phyloP scores from a whole-genome alignment of 1,139 yeast genomes.

The Yamadazyma trypodendri region DNA sequence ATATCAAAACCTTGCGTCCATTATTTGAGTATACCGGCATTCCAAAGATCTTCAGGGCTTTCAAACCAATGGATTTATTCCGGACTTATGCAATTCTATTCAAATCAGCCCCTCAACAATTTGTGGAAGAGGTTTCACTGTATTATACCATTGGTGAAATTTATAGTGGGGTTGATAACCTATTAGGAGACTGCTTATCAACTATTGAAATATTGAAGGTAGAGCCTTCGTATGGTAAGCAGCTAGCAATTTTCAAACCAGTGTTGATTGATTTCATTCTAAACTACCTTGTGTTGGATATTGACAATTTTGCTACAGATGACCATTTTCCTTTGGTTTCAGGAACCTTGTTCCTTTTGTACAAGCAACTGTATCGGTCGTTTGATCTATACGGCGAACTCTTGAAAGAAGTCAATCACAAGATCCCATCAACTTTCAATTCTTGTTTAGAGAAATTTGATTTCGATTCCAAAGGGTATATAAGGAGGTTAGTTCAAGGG shows the following conservation, averaged over 20 bases:
- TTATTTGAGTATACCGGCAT: slow-evolving; percentile 8
- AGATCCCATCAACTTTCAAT: slow-evolving; percentile 4
- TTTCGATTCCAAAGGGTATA: slow-evolving; percentile 1
- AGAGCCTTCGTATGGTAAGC: slow-evolving; percentile 35
- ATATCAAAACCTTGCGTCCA: slow-evolving; percentile 6
- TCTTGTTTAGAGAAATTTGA: slow-evolving; percentile 3
- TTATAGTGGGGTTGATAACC: slow-evolving; percentile 26
- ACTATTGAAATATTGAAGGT: slow-evolving; percentile 31
- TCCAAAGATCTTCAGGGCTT: slow-evolving; percentile 15
- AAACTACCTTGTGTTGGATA: slow-evolving; percentile 21
- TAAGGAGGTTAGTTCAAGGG: neutral
- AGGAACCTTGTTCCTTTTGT: slow-evolving; percentile 31
- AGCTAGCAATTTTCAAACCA: slow-evolving; percentile 33
- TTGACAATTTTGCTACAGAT: slow-evolving; percentile 19
- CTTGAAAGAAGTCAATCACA: slow-evolving; percentile 1
- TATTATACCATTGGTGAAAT: slow-evolving; percentile 27
- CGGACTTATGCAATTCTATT: slow-evolving; percentile 32
- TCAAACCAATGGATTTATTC: slow-evolving; percentile 34
- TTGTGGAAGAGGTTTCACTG: slow-evolving; percentile 23
- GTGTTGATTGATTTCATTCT: slow-evolving; percentile 29
- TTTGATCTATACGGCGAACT: slow-evolving; percentile 4
- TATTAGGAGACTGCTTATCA: slow-evolving; percentile 32
- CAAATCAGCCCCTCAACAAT: slow-evolving; percentile 22
- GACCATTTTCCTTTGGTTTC: slow-evolving; percentile 29
- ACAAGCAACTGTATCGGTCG: slow-evolving; percentile 10